Evolutionary conservation across 352 stramenopile species (phyloP).

Genomic region (Phytophthora colocasiae): DNA sequence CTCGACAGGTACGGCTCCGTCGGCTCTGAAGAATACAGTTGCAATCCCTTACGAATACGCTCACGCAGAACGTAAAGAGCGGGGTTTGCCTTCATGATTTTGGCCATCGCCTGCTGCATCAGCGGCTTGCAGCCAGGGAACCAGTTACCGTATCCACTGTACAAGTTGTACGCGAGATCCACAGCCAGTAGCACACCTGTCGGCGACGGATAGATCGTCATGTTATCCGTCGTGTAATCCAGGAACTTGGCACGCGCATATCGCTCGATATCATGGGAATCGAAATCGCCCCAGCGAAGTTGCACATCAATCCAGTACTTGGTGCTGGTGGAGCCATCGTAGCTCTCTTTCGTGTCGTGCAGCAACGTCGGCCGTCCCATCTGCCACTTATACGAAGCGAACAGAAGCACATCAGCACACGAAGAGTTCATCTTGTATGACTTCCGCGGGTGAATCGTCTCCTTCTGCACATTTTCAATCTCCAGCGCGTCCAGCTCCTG

Average conservation of each 20-base stretch:
- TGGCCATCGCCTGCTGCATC: conserved; percentile 99
- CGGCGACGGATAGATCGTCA: conserved; percentile 99
- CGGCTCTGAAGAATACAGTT: conserved; percentile 99
- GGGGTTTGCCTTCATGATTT: conserved; percentile 99
- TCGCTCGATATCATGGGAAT: conserved; percentile 99
- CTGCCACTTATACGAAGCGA: conserved; percentile 99
- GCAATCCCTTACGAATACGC: conserved; percentile 99
- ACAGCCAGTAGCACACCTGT: conserved; percentile 98
- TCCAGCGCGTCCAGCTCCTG: conserved; percentile 99
- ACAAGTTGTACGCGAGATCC: conserved; percentile 99
- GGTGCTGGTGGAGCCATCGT: conserved; percentile 94
- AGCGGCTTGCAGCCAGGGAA: conserved; percentile 99
- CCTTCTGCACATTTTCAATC: conserved; percentile 99
- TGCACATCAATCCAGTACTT: conserved; percentile 99
- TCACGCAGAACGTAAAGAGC: conserved; percentile 99
- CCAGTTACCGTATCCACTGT: conserved; percentile 99
- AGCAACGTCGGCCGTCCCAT: conserved; percentile 83
- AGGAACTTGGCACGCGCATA: conserved; percentile 99
- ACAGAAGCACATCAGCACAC: conserved; percentile 99
- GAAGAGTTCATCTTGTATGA: conserved; percentile 99
- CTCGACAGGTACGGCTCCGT: conserved; percentile 99
- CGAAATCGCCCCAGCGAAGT: conserved; percentile 99
- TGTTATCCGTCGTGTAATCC: conserved; percentile 99
- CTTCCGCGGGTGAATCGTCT: conserved; percentile 99
- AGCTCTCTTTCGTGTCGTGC: conserved; percentile 97